Percentiles rank a stretch among this genome's conserved stretches.
phyloP scores from a whole-genome alignment of 257 asterid species.

The Nicotiana otophora region DNA sequence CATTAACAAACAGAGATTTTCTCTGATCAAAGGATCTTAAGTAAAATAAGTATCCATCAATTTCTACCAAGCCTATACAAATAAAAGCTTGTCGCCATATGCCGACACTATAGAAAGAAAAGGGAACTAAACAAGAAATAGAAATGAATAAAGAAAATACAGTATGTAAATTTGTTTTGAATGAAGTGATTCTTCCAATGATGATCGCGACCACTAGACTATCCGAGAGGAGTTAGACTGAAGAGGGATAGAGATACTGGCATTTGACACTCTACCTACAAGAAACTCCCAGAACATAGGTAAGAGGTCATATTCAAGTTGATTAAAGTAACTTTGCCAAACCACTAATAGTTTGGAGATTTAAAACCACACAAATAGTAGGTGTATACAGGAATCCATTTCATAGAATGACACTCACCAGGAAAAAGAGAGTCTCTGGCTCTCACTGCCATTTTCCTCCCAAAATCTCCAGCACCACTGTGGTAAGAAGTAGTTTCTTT shows the following conservation, averaged over 20 bases:
- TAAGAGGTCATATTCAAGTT: neutral
- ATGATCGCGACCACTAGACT: no score
- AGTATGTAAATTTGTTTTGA: neutral
- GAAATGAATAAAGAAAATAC: neutral
- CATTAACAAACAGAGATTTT: neutral
- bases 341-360: slow-evolving; percentile 19
- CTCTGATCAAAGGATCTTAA: neutral
- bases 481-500: slow-evolving; percentile 76
- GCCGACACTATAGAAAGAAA: neutral
- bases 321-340: neutral
- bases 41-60: neutral
- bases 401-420: slow-evolving; percentile 40
- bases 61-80: neutral
- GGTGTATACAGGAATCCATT: neutral
- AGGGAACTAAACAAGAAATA: neutral
- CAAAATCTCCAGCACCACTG: slow-evolving; percentile 80
- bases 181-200: neutral
- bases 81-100: neutral
- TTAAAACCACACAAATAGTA: slow-evolving; percentile 7
- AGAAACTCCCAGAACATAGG: neutral
- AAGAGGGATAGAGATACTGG: neutral
- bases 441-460: slow-evolving; percentile 88
- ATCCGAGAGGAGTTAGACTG: neutral
- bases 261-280: neutral
- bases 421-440: slow-evolving; percentile 84